Conservation (phyloP, 257 asterid species). For the Solanum megistacrolobum region DNA sequence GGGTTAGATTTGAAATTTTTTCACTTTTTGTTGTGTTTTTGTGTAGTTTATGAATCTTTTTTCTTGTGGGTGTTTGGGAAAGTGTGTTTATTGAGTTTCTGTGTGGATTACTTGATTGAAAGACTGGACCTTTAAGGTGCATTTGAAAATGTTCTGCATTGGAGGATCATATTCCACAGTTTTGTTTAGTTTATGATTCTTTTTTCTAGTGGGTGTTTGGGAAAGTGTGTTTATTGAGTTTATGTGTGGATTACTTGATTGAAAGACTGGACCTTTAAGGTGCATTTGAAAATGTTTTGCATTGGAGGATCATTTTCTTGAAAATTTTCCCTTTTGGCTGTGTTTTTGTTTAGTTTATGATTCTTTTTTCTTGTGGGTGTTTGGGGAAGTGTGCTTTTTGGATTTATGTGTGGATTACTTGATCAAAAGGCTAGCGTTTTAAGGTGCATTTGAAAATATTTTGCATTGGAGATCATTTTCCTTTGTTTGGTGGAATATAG, state of each 20-base stretch:
- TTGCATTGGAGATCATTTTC: not conserved
- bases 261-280: not conserved
- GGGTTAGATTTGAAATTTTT: conserved; percentile 33
- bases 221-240: not conserved
- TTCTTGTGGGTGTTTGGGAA: not conserved
- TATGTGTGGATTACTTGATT: not conserved
- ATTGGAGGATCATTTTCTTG: not conserved
- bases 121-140: not conserved
- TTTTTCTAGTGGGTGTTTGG: not conserved
- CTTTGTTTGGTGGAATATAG: not conserved
- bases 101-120: not conserved
- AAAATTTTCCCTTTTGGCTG: not conserved
- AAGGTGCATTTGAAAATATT: not conserved
- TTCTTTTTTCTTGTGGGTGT: not conserved
- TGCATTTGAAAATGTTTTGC: not conserved
- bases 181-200: not conserved
- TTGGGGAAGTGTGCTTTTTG: not conserved
- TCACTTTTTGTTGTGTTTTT: not conserved
- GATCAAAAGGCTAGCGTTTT: not conserved
- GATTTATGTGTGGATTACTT: not conserved
- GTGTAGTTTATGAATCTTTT: not conserved
- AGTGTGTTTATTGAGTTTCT: not conserved
- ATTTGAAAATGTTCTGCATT: not conserved
- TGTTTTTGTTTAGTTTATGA: not conserved
- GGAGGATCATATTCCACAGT: not conserved